phyloP scores from a whole-genome alignment of 352 stramenopile species.

The Globisporangium canariense region DNA sequence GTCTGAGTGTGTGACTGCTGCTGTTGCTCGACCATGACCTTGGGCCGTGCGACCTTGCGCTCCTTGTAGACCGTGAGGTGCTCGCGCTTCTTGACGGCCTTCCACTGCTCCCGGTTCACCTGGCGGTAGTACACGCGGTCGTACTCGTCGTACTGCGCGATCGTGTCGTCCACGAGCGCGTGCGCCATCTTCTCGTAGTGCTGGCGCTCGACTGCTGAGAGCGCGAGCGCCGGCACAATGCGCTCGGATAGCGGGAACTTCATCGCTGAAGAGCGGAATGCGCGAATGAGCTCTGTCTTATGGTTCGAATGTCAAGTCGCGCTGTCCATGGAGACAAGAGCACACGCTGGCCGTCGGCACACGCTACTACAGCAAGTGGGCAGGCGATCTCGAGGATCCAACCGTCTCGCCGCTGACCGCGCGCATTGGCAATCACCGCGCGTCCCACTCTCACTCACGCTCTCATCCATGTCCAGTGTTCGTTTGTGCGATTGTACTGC shows the following conservation, averaged over 20 bases:
- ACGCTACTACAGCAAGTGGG: too few species aligned
- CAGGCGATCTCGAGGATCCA: too few species aligned
- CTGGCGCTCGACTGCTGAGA: conserved; percentile 27
- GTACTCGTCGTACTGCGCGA: conserved; percentile 18
- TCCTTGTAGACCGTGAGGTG: conserved; percentile 19
- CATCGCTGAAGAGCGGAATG: conserved; percentile 6
- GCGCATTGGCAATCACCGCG: too few species aligned
- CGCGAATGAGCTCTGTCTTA: background rate
- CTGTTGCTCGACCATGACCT: conserved; percentile 5
- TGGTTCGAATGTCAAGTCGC: too few species aligned
- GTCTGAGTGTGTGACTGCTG: background rate
- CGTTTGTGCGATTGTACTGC: too few species aligned
- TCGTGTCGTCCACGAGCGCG: conserved; percentile 28
- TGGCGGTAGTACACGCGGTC: conserved; percentile 9
- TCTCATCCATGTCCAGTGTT: too few species aligned
- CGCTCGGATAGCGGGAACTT: conserved; percentile 23
- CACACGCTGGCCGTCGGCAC: too few species aligned
- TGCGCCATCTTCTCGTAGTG: conserved; percentile 26
- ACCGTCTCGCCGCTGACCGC: too few species aligned
- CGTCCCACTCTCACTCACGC: too few species aligned
- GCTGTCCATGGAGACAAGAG: too few species aligned
- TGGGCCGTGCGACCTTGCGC: conserved; percentile 12
- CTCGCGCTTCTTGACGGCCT: conserved; percentile 16
- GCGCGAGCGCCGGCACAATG: conserved; percentile 22
- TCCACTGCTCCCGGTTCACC: conserved; percentile 18